Conservation (phyloP, 768 basidiomycete genomes). For the Mrakia gelida region DNA sequence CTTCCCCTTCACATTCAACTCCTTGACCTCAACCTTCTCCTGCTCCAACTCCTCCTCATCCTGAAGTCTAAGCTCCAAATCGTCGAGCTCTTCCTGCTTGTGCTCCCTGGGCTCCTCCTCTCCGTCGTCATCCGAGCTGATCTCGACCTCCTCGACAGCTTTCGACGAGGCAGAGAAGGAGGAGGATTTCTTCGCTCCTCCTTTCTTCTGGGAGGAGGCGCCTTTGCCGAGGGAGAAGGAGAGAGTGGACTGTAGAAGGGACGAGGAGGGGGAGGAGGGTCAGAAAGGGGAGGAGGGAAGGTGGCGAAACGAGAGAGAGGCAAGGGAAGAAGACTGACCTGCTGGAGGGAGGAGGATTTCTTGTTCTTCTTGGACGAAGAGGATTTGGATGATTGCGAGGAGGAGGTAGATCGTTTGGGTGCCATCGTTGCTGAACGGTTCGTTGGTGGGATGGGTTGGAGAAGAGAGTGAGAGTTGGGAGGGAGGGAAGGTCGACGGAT, state of each 20-base stretch:
- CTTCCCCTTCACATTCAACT: background rate
- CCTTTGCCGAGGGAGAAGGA: background rate
- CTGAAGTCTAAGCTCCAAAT: background rate
- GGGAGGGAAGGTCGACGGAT: too few species aligned
- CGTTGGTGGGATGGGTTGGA: too few species aligned
- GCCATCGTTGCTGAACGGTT: background rate
- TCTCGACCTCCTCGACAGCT: background rate
- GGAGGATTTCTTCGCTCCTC: background rate
- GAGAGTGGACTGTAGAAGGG: background rate
- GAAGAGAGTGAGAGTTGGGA: too few species aligned
- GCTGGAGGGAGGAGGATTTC: background rate
- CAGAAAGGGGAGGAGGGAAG: background rate
- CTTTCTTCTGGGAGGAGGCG: background rate
- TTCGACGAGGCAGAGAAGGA: background rate
- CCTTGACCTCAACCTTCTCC: background rate
- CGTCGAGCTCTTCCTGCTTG: background rate
- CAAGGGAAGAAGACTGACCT: background rate
- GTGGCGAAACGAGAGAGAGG: background rate
- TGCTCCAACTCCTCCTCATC: background rate
- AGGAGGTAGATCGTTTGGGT: background rate
- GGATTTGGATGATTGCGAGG: background rate
- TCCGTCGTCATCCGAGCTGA: conserved; percentile 9
- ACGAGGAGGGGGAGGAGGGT: background rate
- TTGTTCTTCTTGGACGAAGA: background rate
- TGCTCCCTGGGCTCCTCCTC: background rate